phyloP scores from a whole-genome alignment of 495 filamentous ascomycete species.

The Halenospora varia region DNA sequence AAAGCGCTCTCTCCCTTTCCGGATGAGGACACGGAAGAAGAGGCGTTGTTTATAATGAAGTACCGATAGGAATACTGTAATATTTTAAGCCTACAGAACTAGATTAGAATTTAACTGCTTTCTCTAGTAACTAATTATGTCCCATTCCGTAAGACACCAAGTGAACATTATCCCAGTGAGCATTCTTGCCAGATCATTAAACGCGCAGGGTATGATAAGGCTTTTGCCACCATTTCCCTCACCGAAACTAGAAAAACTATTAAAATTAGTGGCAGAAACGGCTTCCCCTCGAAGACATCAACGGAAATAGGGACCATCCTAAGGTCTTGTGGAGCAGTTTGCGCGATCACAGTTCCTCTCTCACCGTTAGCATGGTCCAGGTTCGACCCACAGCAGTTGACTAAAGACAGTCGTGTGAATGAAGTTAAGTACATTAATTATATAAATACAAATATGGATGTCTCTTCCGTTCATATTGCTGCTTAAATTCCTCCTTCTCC shows the following conservation, averaged over 20 bases:
- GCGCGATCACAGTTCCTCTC: not conserved
- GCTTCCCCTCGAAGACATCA: not conserved
- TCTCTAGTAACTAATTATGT: not conserved
- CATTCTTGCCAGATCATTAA: not conserved
- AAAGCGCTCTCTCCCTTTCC: not conserved
- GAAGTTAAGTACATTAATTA: not conserved
- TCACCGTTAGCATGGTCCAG: not conserved
- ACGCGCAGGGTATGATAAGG: not conserved
- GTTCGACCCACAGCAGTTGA: not conserved
- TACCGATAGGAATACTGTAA: not conserved
- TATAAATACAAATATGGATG: not conserved
- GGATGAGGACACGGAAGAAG: slow-evolving; percentile 9
- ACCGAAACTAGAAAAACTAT: not conserved
- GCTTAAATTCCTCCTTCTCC: slow-evolving; percentile 1
- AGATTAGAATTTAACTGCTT: not conserved
- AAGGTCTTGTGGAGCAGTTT: not conserved
- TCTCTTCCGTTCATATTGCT: slow-evolving; percentile 1
- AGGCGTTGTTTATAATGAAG: slow-evolving; percentile 4
- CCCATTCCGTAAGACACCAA: not conserved
- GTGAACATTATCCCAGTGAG: not conserved
- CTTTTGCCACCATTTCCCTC: not conserved
- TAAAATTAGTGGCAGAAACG: not conserved
- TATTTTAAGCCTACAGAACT: not conserved
- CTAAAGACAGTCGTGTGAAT: not conserved
- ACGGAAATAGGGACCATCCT: not conserved